Conservation (phyloP, 2,329 filamentous ascomycete genomes). For the Sporothrix variecibatus region DNA sequence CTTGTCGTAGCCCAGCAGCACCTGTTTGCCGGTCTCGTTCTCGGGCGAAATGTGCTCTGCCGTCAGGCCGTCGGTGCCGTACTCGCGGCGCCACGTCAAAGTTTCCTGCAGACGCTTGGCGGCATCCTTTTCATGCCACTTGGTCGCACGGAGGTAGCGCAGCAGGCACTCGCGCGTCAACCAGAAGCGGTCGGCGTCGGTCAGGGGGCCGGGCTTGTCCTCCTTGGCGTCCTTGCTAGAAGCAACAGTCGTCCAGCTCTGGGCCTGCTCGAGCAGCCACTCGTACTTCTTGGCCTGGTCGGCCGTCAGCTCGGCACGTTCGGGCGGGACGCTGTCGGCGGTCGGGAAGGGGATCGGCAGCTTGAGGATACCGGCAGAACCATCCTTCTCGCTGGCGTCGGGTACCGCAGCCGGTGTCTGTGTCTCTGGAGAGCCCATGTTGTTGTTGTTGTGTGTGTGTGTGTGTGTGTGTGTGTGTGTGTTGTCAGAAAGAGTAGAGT, state of each 20-base stretch:
- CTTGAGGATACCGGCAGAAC: conserved; percentile 32
- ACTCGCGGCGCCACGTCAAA: conserved; percentile 86
- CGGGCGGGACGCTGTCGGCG: conserved; percentile 57
- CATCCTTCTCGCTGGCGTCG: conserved; percentile 30
- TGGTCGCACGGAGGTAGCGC: conserved; percentile 89
- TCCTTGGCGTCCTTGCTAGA: conserved; percentile 50
- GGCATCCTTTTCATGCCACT: conserved; percentile 78
- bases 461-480: background rate
- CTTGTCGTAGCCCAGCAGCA: conserved; percentile 85
- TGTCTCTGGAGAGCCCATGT: conserved; percentile 22
- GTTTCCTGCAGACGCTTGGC: conserved; percentile 79
- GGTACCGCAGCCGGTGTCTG: background rate
- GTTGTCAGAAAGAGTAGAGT: background rate
- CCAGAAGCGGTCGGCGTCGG: conserved; percentile 82
- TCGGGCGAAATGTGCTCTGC: conserved; percentile 88
- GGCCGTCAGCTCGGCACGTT: conserved; percentile 62
- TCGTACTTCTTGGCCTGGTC: conserved; percentile 85
- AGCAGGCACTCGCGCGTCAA: conserved; percentile 89
- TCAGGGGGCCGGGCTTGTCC: conserved; percentile 64
- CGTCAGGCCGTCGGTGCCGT: conserved; percentile 76
- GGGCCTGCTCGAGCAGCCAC: conserved; percentile 69
- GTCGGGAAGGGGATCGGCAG: conserved; percentile 59
- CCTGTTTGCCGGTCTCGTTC: conserved; percentile 95
- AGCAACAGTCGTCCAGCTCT: conserved; percentile 69
- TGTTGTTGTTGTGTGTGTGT: background rate